Percentiles rank a stretch among this genome's conserved stretches.
Conservation (phyloP, 768 basidiomycete genomes). For the Naematelia encephala region DNA sequence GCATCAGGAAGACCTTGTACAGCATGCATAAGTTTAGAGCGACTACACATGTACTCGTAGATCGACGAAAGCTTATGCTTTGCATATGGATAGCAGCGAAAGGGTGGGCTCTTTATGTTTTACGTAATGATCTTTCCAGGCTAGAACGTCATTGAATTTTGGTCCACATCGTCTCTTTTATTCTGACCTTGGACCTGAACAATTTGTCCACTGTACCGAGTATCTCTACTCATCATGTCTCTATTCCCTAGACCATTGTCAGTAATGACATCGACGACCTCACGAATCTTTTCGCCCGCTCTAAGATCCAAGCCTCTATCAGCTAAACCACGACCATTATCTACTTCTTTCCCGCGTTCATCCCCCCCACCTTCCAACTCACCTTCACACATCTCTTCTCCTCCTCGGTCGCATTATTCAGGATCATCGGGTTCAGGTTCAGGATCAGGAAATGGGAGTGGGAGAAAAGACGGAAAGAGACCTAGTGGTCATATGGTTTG, state of each 20-base stretch:
- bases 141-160: neutral
- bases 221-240: neutral
- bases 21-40: neutral
- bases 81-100: neutral
- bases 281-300: neutral
- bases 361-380: neutral
- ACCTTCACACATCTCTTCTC: neutral
- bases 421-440: neutral
- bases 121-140: neutral
- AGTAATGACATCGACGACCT: neutral
- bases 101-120: neutral
- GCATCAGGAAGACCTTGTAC: neutral
- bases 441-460: neutral
- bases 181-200: too few relatives aligned
- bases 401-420: neutral
- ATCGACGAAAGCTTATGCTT: neutral
- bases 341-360: neutral
- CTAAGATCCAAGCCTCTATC: neutral
- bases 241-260: neutral
- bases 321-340: neutral
- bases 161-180: neutral
- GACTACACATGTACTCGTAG: neutral
- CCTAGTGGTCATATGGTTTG: slow-evolving; percentile 44
- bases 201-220: too few relatives aligned
- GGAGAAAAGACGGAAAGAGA: slow-evolving; percentile 13